These are phyloP conservation scores for Vigna reflexopilosa DNA, from an alignment of 306 rosid species.

Conservation along the genomic window DNA sequence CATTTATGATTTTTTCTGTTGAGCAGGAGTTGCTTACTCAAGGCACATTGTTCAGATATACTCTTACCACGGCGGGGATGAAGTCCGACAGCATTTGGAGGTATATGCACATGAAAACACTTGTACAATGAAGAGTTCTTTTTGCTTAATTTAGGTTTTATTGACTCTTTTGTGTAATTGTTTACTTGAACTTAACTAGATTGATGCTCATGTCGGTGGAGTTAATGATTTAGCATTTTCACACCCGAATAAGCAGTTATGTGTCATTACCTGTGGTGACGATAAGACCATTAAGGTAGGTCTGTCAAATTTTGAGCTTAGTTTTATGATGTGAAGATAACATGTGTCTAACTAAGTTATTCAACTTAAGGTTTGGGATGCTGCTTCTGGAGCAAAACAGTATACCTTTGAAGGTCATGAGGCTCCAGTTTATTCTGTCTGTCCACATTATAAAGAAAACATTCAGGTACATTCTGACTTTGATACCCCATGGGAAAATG, in stretches of 20 bases:
- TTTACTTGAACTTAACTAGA: conserved; percentile 57
- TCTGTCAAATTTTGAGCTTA: conserved; percentile 41
- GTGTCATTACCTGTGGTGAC: conserved; percentile 97
- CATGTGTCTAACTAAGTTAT: conserved; percentile 40
- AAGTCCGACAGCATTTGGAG: conserved; percentile 83
- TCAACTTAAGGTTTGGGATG: conserved; percentile 90
- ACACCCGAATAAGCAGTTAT: conserved; percentile 92
- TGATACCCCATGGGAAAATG: conserved; percentile 8
- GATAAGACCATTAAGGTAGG: conserved; percentile 94
- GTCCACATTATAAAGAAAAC: conserved; percentile 94
- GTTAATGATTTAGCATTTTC: conserved; percentile 97
- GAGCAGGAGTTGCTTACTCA: conserved; percentile 91
- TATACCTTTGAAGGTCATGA: conserved; percentile 95
- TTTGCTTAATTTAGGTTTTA: conserved; percentile 36
- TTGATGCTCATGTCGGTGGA: conserved; percentile 99
- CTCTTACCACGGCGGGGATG: conserved; percentile 80
- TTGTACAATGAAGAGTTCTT: conserved; percentile 15
- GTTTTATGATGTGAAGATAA: conserved; percentile 34
- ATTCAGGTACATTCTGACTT: conserved; percentile 71
- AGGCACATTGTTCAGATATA: conserved; percentile 97
- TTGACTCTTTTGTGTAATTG: conserved; percentile 10
- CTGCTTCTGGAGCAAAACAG: conserved; percentile 78
- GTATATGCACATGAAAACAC: conserved; percentile 46
- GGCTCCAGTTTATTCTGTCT: conserved; percentile 96
- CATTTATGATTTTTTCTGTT: conserved; percentile 23